A percentile compares a stretch with the other conserved stretches of the same genome.
Evolutionary conservation across 129 eudicot species (phyloP).

Genomic region (Helianthus tuberosus): DNA sequence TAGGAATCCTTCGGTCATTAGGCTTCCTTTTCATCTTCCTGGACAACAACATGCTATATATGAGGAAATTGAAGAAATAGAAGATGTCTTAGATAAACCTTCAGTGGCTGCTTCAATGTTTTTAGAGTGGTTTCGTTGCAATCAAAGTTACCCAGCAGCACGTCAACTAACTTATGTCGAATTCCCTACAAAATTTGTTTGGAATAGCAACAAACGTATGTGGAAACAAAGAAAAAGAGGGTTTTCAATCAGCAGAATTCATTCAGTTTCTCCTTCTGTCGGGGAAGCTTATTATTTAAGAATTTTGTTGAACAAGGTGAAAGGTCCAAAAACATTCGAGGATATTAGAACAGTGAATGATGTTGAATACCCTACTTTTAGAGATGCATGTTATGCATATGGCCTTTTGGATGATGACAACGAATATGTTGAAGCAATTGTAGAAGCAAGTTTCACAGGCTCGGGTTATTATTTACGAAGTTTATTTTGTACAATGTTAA

Average conservation of each 20-base stretch:
- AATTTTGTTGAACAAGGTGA: background rate
- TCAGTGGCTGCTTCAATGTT: background rate
- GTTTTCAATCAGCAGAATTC: slow-evolving; percentile 6
- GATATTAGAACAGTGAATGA: slow-evolving; percentile 6
- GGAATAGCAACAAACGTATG: background rate
- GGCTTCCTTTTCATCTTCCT: too few relatives aligned
- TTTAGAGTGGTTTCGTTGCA: background rate
- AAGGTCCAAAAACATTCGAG: background rate
- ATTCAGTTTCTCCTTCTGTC: background rate
- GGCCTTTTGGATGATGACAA: background rate
- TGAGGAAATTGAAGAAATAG: too few relatives aligned
- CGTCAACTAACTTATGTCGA: background rate
- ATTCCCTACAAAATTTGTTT: background rate
- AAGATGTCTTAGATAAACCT: too few relatives aligned
- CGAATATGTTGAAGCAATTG: background rate
- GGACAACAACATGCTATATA: too few relatives aligned
- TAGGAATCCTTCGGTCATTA: too few relatives aligned
- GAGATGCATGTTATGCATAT: slow-evolving; percentile 6
- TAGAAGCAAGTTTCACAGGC: background rate
- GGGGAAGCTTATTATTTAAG: slow-evolving; percentile 1
- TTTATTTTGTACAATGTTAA: too few relatives aligned
- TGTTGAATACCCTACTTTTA: background rate
- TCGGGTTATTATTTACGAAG: background rate
- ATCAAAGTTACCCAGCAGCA: background rate
- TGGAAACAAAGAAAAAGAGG: background rate